Evolutionary conservation across 768 basidiomycete genomes (phyloP).

Genomic region (Holtermanniella nyarrowii): DNA sequence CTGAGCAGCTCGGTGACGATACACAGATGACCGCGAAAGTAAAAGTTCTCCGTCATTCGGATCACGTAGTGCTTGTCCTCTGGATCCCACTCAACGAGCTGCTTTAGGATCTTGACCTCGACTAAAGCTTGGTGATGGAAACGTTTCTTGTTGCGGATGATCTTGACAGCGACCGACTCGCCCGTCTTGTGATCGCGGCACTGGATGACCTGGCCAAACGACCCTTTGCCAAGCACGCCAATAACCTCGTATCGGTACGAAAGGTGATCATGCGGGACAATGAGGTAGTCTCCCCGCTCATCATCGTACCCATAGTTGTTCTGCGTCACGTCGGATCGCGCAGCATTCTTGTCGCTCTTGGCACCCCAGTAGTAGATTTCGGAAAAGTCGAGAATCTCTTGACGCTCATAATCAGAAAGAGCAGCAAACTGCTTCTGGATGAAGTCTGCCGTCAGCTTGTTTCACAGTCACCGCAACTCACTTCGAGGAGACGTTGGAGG

Average conservation of each 20-base stretch:
- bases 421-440: constrained; percentile 47
- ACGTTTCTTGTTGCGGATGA: constrained; percentile 97
- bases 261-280: constrained; percentile 82
- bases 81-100: constrained; percentile 92
- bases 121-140: constrained; percentile 97
- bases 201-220: constrained; percentile 91
- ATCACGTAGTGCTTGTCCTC: constrained; percentile 96
- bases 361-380: constrained; percentile 68
- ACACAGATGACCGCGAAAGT: constrained; percentile 93
- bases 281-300: constrained; percentile 91
- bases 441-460: constrained; percentile 28
- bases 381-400: constrained; percentile 81
- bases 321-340: constrained; percentile 57
- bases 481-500: constrained; percentile 58
- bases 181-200: constrained; percentile 94
- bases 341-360: constrained; percentile 71
- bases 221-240: constrained; percentile 90
- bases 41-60: constrained; percentile 97
- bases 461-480: constrained; percentile 42
- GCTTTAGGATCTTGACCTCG: constrained; percentile 98
- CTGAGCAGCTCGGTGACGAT: constrained; percentile 97
- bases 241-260: constrained; percentile 94
- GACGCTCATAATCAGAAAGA: constrained; percentile 77
- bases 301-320: constrained; percentile 97
- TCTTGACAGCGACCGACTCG: constrained; percentile 95